A percentile compares a stretch with the other conserved stretches of the same genome.
Conservation (phyloP, 169 alveolate genomes). For the Plasmodium blacklocki region DNA sequence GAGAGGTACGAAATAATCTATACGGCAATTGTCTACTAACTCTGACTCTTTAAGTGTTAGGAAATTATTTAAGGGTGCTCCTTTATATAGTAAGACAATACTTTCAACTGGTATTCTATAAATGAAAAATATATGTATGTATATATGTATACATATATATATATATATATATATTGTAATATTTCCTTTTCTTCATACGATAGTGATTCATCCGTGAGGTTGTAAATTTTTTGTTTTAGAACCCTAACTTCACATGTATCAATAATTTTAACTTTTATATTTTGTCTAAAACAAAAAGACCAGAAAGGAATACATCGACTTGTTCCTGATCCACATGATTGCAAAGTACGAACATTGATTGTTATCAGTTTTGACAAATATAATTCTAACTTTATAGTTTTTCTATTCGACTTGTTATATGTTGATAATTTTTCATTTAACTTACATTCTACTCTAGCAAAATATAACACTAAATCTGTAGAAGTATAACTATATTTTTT, state of each 20-base stretch:
- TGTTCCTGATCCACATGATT: conserved; percentile 72
- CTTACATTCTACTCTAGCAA: conserved; percentile 72
- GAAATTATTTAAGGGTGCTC: conserved; percentile 63
- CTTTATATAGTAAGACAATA: conserved; percentile 50
- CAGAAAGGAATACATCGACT: conserved; percentile 63
- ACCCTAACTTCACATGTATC: conserved; percentile 65
- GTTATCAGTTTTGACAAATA: conserved; percentile 44
- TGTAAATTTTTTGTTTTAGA: conserved; percentile 43
- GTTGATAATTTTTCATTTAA: conserved; percentile 47
- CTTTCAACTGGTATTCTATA: conserved; percentile 58
- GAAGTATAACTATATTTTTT: conserved; percentile 52
- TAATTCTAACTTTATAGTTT: conserved; percentile 48
- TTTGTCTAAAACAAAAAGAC: conserved; percentile 67
- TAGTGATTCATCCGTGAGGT: conserved; percentile 28
- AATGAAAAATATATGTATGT: not conserved
- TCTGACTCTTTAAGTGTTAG: conserved; percentile 65
- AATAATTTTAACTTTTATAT: conserved; percentile 35
- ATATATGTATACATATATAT: not conserved
- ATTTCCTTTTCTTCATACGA: conserved; percentile 29
- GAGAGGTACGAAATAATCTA: conserved; percentile 58
- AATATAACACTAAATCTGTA: conserved; percentile 38
- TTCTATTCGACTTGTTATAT: conserved; percentile 57
- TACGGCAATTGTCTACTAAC: conserved; percentile 24
- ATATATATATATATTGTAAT: not conserved
- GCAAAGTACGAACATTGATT: conserved; percentile 56